Conservation (phyloP, 495 filamentous ascomycete genomes). For the Aspergillus sparsus region DNA sequence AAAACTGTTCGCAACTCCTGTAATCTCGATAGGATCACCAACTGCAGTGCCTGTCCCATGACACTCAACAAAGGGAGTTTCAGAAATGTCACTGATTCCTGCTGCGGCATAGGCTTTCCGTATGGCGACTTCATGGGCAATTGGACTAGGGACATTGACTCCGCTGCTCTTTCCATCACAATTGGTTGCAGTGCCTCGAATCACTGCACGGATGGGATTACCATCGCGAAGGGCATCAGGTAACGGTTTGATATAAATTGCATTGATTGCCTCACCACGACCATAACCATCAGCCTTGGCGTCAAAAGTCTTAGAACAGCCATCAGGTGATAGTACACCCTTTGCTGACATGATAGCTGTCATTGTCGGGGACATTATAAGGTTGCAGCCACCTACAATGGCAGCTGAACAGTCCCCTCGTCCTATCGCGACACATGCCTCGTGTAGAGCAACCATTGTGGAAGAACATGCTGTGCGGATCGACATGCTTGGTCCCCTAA, state of each 20-base stretch:
- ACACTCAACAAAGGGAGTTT: slow-evolving; percentile 33
- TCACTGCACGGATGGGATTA: slow-evolving; percentile 41
- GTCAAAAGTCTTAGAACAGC: slow-evolving; percentile 59
- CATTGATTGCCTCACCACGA: slow-evolving; percentile 54
- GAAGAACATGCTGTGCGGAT: slow-evolving; percentile 40
- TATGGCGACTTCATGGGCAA: slow-evolving; percentile 36
- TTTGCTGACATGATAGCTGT: slow-evolving; percentile 28
- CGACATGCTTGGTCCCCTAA: slow-evolving; percentile 30
- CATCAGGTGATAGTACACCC: slow-evolving; percentile 21
- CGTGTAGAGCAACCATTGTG: slow-evolving; percentile 29
- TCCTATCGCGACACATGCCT: slow-evolving; percentile 32
- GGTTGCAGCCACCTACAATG: slow-evolving; percentile 41
- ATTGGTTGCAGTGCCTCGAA: slow-evolving; percentile 37
- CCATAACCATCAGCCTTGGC: slow-evolving; percentile 61
- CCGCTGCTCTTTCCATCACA: slow-evolving; percentile 34
- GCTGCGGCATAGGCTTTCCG: slow-evolving; percentile 36
- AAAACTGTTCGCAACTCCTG: slow-evolving; percentile 49
- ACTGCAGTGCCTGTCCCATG: slow-evolving; percentile 38
- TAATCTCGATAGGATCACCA: slow-evolving; percentile 47
- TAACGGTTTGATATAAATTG: slow-evolving; percentile 36
- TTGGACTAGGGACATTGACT: slow-evolving; percentile 29
- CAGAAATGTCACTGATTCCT: slow-evolving; percentile 26
- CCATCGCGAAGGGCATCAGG: slow-evolving; percentile 32
- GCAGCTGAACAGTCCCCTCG: slow-evolving; percentile 40
- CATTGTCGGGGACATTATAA: slow-evolving; percentile 38